Evolutionary conservation across 768 basidiomycete genomes (phyloP).

Genomic region (Boletellus sp.): DNA sequence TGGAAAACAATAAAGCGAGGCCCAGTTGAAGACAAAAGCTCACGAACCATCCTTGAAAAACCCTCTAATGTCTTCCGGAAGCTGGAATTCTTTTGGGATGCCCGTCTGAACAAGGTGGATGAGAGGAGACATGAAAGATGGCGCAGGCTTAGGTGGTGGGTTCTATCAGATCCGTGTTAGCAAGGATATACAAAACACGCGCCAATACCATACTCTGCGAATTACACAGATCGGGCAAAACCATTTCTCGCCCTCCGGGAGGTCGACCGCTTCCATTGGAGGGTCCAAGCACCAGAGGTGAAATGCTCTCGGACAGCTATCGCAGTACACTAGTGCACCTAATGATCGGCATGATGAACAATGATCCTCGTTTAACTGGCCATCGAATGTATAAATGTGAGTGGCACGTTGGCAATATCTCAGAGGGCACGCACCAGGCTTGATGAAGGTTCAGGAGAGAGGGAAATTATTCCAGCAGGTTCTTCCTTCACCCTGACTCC

Average conservation of each 20-base stretch:
- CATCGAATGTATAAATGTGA: slow-evolving; percentile 12
- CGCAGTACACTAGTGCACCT: slow-evolving; percentile 92
- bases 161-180: slow-evolving; percentile 41
- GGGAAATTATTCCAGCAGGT: slow-evolving; percentile 32
- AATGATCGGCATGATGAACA: slow-evolving; percentile 79
- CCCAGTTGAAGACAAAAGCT: slow-evolving; percentile 5
- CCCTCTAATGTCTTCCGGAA: slow-evolving; percentile 78
- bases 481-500: slow-evolving; percentile 45
- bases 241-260: slow-evolving; percentile 77
- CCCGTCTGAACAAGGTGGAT: slow-evolving; percentile 62
- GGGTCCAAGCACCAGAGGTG: slow-evolving; percentile 97
- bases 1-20: slow-evolving; percentile 34
- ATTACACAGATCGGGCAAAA: slow-evolving; percentile 72
- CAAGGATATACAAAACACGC: neutral
- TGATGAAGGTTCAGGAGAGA: slow-evolving; percentile 35
- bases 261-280: slow-evolving; percentile 83
- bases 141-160: slow-evolving; percentile 59
- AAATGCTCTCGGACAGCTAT: slow-evolving; percentile 93
- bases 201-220: slow-evolving; percentile 51
- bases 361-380: slow-evolving; percentile 71
- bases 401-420: slow-evolving; percentile 7
- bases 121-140: slow-evolving; percentile 68
- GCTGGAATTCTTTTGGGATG: slow-evolving; percentile 78
- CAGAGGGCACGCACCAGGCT: slow-evolving; percentile 34
- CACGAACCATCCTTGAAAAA: slow-evolving; percentile 85